Conservation (phyloP, 2,329 filamentous ascomycete genomes). For the Bertia moriformis region DNA sequence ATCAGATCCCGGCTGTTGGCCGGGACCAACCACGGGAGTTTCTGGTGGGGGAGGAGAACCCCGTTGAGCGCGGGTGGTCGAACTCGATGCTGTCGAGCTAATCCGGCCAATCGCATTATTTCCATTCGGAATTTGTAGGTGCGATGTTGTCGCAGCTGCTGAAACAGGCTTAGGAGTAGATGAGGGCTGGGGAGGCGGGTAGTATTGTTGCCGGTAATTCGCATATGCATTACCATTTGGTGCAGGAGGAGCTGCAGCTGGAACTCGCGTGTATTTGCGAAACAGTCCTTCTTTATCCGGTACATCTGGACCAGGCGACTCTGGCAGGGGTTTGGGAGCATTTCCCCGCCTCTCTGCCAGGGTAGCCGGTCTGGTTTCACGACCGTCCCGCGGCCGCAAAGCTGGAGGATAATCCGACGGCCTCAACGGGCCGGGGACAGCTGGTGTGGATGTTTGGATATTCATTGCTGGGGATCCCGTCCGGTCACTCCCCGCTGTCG, state of each 20-base stretch:
- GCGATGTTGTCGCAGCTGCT: background rate
- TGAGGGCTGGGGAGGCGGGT: background rate
- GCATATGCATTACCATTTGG: background rate
- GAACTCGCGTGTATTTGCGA: background rate
- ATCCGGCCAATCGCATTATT: constrained; percentile 16
- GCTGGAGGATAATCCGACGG: background rate
- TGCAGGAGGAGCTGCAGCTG: background rate
- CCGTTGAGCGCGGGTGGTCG: constrained; percentile 8
- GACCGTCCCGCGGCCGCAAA: background rate
- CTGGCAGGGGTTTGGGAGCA: background rate
- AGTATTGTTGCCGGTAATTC: background rate
- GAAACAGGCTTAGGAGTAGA: too few relatives aligned
- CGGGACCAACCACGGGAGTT: constrained; percentile 22
- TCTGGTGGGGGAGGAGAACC: constrained; percentile 9
- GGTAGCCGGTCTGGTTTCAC: background rate
- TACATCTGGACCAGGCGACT: background rate
- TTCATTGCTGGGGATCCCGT: background rate
- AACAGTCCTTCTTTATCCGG: background rate
- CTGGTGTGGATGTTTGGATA: background rate
- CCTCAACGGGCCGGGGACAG: background rate
- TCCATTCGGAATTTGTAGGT: constrained; percentile 3
- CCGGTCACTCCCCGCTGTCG: too few relatives aligned
- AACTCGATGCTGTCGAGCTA: constrained; percentile 7
- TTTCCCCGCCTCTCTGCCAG: background rate
- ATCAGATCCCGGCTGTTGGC: constrained; percentile 59